phyloP scores from a whole-genome alignment of 2,329 filamentous ascomycete genomes.

The Cytospora piceae region DNA sequence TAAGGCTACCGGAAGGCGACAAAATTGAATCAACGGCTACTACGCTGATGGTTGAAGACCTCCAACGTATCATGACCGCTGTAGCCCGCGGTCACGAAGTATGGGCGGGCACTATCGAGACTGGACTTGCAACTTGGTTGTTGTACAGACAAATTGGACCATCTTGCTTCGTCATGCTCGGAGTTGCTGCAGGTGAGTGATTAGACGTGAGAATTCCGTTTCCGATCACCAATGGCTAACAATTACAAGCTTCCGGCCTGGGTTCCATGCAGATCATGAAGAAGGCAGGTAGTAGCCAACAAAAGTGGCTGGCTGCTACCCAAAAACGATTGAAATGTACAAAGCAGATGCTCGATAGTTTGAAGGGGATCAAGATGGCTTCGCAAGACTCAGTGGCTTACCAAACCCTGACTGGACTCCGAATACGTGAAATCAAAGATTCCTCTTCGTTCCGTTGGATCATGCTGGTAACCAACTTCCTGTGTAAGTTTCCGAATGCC shows the following conservation, averaged over 20 bases:
- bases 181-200: constrained; percentile 25
- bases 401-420: background rate
- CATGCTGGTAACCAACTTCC: constrained; percentile 5
- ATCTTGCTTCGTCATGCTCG: constrained; percentile 30
- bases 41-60: constrained; percentile 30
- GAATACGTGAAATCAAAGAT: constrained; percentile 6
- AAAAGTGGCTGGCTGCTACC: constrained; percentile 30
- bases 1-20: constrained; percentile 29
- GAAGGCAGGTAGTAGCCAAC: constrained; percentile 14
- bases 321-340: constrained; percentile 30
- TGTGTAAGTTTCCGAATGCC: background rate
- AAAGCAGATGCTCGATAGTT: constrained; percentile 32
- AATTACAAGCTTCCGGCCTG: background rate
- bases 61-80: constrained; percentile 29
- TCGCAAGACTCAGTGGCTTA: constrained; percentile 8
- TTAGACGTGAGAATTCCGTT: background rate
- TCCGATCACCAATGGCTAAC: background rate
- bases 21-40: constrained; percentile 28
- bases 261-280: constrained; percentile 8
- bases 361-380: constrained; percentile 33
- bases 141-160: constrained; percentile 31
- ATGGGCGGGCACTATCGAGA: constrained; percentile 31
- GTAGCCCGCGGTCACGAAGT: constrained; percentile 29
- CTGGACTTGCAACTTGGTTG: constrained; percentile 30
- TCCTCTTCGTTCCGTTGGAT: constrained; percentile 11